These are phyloP conservation scores for Eutrema japonicum DNA, from an alignment of 345 rosid species.

Conservation along the genomic window DNA sequence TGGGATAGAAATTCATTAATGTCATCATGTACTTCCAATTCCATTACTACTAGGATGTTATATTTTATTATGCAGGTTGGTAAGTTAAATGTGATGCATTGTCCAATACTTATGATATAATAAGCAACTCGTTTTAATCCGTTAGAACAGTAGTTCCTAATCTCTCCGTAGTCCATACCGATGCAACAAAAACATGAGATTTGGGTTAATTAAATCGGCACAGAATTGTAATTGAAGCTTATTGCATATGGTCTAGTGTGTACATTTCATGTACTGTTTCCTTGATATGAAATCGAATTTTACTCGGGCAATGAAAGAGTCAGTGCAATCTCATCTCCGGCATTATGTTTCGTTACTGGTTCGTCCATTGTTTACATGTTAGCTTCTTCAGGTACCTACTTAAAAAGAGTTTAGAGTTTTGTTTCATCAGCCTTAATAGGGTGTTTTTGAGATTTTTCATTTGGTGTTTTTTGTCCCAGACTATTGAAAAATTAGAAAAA, in stretches of 20 bases:
- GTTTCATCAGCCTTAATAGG: not conserved
- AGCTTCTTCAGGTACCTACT: constrained; percentile 23
- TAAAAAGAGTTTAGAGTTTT: constrained; percentile 10
- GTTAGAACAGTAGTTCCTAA: constrained; percentile 20
- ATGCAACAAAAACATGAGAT: not conserved
- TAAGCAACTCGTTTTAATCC: constrained; percentile 23
- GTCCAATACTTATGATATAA: constrained; percentile 64
- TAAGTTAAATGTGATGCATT: constrained; percentile 74
- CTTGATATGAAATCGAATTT: not conserved
- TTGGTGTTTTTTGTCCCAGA: not conserved
- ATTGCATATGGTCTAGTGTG: not conserved
- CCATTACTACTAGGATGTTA: not conserved
- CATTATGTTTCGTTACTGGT: constrained; percentile 88
- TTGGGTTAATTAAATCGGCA: not conserved
- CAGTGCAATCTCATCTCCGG: constrained; percentile 74
- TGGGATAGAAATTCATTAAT: not conserved
- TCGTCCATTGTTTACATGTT: constrained; percentile 95
- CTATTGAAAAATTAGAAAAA: not conserved
- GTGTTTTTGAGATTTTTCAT: not conserved
- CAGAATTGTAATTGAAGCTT: not conserved
- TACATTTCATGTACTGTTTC: constrained; percentile 10
- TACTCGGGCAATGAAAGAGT: constrained; percentile 75
- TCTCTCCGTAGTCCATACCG: constrained; percentile 4
- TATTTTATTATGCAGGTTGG: constrained; percentile 57
- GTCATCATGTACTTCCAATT: too few relatives aligned